Evolutionary conservation across 331 rosid genomes (phyloP), one percentile per base, ranked within the genome.

Genomic region (Quercus phellos): DNA sequence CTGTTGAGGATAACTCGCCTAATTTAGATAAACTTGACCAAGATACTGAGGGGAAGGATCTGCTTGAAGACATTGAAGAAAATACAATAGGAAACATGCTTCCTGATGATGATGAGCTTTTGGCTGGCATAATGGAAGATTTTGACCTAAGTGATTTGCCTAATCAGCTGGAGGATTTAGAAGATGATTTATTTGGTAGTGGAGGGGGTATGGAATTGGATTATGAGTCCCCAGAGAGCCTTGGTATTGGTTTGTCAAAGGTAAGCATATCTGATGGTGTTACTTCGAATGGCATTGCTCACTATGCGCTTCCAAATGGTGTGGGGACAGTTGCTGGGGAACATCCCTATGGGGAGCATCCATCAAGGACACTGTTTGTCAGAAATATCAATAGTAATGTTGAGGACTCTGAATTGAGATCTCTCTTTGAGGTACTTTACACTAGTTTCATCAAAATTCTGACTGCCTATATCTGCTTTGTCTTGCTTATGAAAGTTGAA

Each of bases 321-420:
- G 88, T 76, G 68, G 98, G 90, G 75, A 60, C 98, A 2, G 87
- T 91, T 79, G 97, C 94, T 61, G 98, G 96, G 59, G 98, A 94
- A 85, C 98, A 94, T 86, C 98, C 98, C 4, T 94, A 89, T 53
- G 98, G 98, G 67, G 98, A 94, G 88, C 98, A 94, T 88, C 97
- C 98, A 26, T 94, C 98, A 64, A 94, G 98, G 87, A 94, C 98
- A 73, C 78, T 94, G 77, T 91, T 94, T 79, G 98, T 94, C 70
- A 88, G 98, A 64, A 94, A 94, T 82, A 94, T 94, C 86, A 94
- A 94, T 70, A 94, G 97, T 68, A 94, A 94, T 38, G 94, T 94
- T 0, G 98, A 94, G 82, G 98, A 94, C 70, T 80, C 93, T 68
- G 98, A 94, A 78, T 73, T 94, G 77, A 86, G 82, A 79, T 46